Conservation (phyloP, 257 asterid species). For the Lithospermum erythrorhizon region DNA sequence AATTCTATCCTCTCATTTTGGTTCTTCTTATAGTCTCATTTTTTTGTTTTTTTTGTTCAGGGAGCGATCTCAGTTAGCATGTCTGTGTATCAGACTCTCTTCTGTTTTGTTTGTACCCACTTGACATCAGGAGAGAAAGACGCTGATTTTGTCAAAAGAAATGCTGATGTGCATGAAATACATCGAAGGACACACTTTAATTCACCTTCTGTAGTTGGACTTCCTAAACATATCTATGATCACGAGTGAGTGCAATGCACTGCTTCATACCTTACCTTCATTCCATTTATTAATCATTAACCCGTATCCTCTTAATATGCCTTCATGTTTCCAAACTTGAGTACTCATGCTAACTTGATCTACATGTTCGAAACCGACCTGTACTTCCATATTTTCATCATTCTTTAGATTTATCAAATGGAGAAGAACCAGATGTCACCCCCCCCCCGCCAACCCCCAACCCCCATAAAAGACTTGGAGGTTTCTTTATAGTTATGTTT, state of each 20-base stretch:
- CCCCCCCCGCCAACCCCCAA: no score
- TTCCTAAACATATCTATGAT: slow-evolving; percentile 65
- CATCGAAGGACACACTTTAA: slow-evolving; percentile 74
- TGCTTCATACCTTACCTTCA: not conserved
- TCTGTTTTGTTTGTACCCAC: slow-evolving; percentile 79
- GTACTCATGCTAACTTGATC: not conserved
- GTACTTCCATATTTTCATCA: no score
- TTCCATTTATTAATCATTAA: not conserved
- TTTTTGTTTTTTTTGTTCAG: slow-evolving; percentile 17
- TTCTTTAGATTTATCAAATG: no score
- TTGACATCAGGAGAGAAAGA: slow-evolving; percentile 87
- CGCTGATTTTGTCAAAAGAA: slow-evolving; percentile 64
- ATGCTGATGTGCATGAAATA: slow-evolving; percentile 74
- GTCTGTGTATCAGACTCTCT: slow-evolving; percentile 89
- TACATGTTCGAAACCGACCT: not conserved
- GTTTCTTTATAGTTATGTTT: not conserved
- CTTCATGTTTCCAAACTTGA: not conserved
- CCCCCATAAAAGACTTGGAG: no score
- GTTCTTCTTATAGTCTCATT: not conserved
- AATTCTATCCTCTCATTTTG: not conserved
- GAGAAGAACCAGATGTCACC: no score
- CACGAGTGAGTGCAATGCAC: slow-evolving; percentile 61
- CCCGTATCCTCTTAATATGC: not conserved
- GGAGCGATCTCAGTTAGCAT: slow-evolving; percentile 93
- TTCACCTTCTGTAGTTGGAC: slow-evolving; percentile 42